Evolutionary conservation across 169 alveolate genomes (phyloP).

Genomic region (Plasmodium chabaudi): DNA sequence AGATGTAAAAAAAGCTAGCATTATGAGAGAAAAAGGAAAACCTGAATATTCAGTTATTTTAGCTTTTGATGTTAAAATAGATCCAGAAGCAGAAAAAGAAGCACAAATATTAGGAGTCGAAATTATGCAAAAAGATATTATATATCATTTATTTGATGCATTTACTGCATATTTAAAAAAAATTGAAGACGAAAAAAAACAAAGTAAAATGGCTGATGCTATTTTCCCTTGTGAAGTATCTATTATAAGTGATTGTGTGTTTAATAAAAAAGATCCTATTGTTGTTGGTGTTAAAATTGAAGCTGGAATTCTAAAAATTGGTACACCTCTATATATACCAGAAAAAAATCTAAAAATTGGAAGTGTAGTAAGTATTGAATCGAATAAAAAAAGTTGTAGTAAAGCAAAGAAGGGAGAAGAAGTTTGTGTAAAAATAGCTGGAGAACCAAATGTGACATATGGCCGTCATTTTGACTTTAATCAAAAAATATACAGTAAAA

Average conservation of each 20-base stretch:
- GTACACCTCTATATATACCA: conserved; percentile 95
- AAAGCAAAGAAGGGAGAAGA: conserved; percentile 94
- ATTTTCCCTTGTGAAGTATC: conserved; percentile 97
- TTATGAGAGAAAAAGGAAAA: conserved; percentile 93
- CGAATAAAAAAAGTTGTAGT: conserved; percentile 93
- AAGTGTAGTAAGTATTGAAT: conserved; percentile 95
- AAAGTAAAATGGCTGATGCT: conserved; percentile 84
- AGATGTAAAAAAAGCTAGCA: conserved; percentile 97
- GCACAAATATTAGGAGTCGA: conserved; percentile 97
- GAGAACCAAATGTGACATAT: conserved; percentile 92
- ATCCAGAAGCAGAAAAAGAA: conserved; percentile 97
- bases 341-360: conserved; percentile 95
- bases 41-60: conserved; percentile 97
- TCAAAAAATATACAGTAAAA: conserved; percentile 90
- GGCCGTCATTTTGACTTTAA: conserved; percentile 97
- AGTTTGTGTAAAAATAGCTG: conserved; percentile 90
- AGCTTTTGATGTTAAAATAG: conserved; percentile 98
- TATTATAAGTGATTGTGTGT: conserved; percentile 94
- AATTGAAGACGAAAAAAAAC: conserved; percentile 88
- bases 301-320: conserved; percentile 94
- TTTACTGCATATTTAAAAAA: conserved; percentile 95
- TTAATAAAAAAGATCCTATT: conserved; percentile 97
- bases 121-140: conserved; percentile 97
- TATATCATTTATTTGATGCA: conserved; percentile 98
- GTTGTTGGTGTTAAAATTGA: conserved; percentile 96